Base-by-base conservation (phyloP, 768 basidiomycete genomes). In the Rhizopogon vinicolor region DNA sequence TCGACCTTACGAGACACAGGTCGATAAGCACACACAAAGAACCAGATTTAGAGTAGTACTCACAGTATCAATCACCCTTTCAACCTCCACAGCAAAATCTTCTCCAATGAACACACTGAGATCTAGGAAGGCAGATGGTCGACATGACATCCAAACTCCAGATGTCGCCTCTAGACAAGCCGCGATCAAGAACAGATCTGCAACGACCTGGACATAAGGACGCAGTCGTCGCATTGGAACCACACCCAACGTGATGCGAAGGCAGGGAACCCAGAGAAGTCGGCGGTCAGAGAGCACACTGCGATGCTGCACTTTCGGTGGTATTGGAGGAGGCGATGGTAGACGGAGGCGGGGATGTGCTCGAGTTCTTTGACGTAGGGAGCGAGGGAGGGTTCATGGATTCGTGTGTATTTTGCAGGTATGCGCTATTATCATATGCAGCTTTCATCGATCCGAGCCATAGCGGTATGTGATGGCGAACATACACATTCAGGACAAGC, bases 301-400 rank as follows among this genome's bases (percentile, higher is more conserved):
- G 62, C 65, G 22, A 69, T 48, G 49, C 69, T 67, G 52, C 71
- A 70, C 57, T 63, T 66, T 57, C 68, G 65, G 51, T 71, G 70
- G 55, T 73, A 72, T 60, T 71, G 72, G 5, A 71, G 61, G 19
- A 74, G 68, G 29, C 66, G 67, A 58, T 74, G 68, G 51, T 75
- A 66, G 18, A 60, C 67, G 66, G 25, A 25, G 1, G 71, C 74
- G 10, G 72, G 65, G 45, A 77, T 72, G 56, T 71, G 63, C 41
- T 66, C 69, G n/a, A 77, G 66, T 51, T 75, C 75, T 42, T 68
- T 65, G 51, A 67, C 63, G 56, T 69, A 67, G 41, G 66, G 67
- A 16, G 69, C 65, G 31, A 76, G 62, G 3, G 13, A 35, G 39
- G 73, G 67, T n/a, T 66, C 56, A 39, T 64, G 61, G 45, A 77